Percentiles rank a stretch among this genome's conserved stretches.
phyloP scores from a whole-genome alignment of 2,329 filamentous ascomycete species.

The Ophiocordyceps unilateralis region DNA sequence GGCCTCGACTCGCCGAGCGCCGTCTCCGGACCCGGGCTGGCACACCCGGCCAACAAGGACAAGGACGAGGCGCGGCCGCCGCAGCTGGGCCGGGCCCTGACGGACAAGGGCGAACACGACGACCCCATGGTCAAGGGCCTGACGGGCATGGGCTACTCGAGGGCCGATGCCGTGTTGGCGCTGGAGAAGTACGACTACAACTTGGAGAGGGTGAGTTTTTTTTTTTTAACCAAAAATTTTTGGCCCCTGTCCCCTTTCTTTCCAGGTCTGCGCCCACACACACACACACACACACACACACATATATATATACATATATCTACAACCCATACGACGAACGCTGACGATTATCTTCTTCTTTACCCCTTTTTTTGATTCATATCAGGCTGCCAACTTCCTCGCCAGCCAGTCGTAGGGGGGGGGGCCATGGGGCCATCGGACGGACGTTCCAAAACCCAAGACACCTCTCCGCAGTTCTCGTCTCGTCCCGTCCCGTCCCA shows the following conservation, averaged over 20 bases:
- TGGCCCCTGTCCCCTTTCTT: background rate
- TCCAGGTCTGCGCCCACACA: no score
- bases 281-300: no score
- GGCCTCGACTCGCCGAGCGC: conserved; percentile 45
- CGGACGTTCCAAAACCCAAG: no score
- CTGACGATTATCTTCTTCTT: background rate
- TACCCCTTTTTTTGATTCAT: no score
- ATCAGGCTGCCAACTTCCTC: conserved; percentile 39
- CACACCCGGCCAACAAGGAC: conserved; percentile 1
- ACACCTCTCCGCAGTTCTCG: no score
- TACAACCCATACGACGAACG: background rate
- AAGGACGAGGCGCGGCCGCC: conserved; percentile 10
- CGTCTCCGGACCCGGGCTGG: conserved; percentile 8
- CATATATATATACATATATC: no score
- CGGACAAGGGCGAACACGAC: conserved; percentile 63
- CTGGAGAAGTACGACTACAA: conserved; percentile 95
- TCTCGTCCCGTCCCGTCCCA: no score
- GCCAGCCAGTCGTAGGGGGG: conserved; percentile 39
- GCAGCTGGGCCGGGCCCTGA: conserved; percentile 45
- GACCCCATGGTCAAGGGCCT: conserved; percentile 82
- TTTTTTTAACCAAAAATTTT: background rate
- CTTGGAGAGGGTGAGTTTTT: conserved; percentile 62
- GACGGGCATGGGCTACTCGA: conserved; percentile 74
- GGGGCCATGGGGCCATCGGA: no score
- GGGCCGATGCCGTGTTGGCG: conserved; percentile 56